A percentile compares a stretch with the other conserved stretches of the same genome.
Evolutionary conservation across 176 grass and related monocot genomes (phyloP).

Genomic region (Oryza longistaminata): DNA sequence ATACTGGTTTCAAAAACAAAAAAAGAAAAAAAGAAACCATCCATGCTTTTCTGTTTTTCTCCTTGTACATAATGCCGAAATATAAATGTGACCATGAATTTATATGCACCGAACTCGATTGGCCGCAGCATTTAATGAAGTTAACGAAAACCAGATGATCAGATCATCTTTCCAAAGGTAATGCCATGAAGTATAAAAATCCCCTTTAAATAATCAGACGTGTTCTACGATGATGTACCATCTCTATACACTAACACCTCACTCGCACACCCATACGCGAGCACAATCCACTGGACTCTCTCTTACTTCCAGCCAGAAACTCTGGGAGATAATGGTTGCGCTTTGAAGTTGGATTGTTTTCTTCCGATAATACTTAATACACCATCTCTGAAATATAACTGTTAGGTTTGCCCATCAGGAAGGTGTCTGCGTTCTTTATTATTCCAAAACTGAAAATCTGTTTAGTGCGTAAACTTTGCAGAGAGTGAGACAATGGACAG

Average conservation of each 20-base stretch:
- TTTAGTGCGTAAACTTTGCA: not conserved
- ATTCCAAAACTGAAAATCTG: not conserved
- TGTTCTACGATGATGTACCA: too few relatives aligned
- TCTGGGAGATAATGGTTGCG: not conserved
- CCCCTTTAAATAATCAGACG: not conserved
- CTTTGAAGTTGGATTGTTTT: not conserved
- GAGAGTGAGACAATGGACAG: not conserved
- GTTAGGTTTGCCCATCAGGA: too few relatives aligned
- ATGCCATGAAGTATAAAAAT: not conserved
- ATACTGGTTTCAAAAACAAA: too few relatives aligned
- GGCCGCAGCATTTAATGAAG: not conserved
- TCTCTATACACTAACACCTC: too few relatives aligned
- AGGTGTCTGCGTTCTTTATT: not conserved
- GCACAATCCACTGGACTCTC: not conserved
- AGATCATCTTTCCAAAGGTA: not conserved
- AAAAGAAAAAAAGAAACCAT: not conserved
- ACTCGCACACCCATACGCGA: not conserved
- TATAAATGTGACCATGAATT: not conserved
- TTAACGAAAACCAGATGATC: not conserved
- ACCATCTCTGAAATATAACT: too few relatives aligned
- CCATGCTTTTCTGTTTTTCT: constrained; percentile 5
- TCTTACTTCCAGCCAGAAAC: not conserved
- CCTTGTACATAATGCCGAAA: constrained; percentile 26
- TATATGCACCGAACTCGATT: too few relatives aligned
- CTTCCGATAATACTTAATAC: not conserved